Evolutionary conservation across 208 protist genomes (phyloP).

Genomic region (Endotrypanum monterogeii): DNA sequence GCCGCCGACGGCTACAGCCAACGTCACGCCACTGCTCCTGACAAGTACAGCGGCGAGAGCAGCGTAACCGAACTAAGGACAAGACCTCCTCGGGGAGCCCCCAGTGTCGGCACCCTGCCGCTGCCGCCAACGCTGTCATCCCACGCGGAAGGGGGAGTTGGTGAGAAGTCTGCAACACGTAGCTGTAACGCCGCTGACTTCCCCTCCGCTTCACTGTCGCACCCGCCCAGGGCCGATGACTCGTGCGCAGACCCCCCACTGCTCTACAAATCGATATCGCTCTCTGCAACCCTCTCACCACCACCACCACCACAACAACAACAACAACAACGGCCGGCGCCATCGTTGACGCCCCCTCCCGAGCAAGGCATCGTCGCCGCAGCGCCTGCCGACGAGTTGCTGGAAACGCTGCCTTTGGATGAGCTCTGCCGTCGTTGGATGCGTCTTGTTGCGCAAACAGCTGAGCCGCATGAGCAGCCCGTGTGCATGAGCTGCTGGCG

Average conservation of each 20-base stretch:
- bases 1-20: background rate
- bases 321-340: no score
- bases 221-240: background rate
- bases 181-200: background rate
- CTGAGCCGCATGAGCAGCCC: slow-evolving; percentile 17
- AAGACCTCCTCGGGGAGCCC: background rate
- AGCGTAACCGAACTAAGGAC: background rate
- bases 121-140: background rate
- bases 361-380: background rate
- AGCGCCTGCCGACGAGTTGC: background rate
- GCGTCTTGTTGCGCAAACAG: slow-evolving; percentile 18
- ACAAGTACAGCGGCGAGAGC: background rate
- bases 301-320: no score
- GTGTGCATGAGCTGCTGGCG: slow-evolving; percentile 28
- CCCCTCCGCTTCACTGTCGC: background rate
- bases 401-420: background rate
- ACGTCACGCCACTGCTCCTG: background rate
- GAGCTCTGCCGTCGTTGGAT: slow-evolving; percentile 29
- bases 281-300: background rate
- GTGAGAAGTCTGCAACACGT: no score
- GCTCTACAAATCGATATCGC: no score
- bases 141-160: background rate
- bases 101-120: background rate
- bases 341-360: background rate
- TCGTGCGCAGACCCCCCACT: background rate